Percentiles rank a stretch among this genome's conserved stretches.
Conservation (phyloP, 192 early-diverging fungal species). For the Rhizophagus sp. region DNA sequence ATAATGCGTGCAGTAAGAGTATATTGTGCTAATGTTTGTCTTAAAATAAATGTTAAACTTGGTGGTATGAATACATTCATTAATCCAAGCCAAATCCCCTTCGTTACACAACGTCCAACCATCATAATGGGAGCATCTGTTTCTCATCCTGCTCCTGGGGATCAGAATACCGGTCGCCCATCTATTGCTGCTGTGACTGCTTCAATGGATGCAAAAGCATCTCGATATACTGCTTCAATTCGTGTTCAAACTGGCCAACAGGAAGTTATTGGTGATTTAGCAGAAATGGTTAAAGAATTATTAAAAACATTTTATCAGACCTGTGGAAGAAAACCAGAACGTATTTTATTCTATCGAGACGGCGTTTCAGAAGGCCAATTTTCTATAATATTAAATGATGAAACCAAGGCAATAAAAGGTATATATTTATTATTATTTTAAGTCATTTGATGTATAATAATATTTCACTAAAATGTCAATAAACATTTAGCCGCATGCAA, state of each 20-base stretch:
- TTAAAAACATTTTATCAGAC: conserved; percentile 31
- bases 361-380: background rate
- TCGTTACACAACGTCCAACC: conserved; percentile 31
- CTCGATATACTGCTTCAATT: background rate
- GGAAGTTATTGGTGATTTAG: background rate
- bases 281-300: conserved; percentile 31
- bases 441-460: too few species aligned
- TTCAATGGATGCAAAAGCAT: background rate
- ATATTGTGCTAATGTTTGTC: conserved; percentile 92
- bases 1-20: conserved; percentile 35
- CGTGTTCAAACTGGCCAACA: background rate
- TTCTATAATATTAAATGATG: background rate
- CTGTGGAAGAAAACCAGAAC: background rate
- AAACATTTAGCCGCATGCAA: background rate
- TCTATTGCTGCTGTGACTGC: background rate
- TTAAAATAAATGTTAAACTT: conserved; percentile 93
- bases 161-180: background rate
- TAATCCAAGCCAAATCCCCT: conserved; percentile 55
- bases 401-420: background rate
- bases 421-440: too few species aligned
- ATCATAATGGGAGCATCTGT: background rate
- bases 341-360: background rate
- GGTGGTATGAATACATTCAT: conserved; percentile 81
- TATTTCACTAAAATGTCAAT: too few species aligned
- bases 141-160: background rate